These are phyloP conservation scores for Wickerhamomyces mucosus DNA, from an alignment of 805 yeast genomes.

Conservation along the genomic window DNA sequence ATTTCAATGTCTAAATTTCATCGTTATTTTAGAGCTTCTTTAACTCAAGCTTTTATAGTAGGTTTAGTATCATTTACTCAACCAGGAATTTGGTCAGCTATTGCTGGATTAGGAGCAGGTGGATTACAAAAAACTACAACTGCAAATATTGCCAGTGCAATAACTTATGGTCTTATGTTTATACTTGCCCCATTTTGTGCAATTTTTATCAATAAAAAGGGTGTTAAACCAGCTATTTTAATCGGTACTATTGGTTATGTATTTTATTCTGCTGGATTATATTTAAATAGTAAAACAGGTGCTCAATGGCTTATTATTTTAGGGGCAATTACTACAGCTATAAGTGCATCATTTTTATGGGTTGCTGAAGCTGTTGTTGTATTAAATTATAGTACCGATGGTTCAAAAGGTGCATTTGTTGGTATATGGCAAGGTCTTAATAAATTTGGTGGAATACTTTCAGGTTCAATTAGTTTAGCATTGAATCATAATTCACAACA, in stretches of 20 bases:
- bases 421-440: conserved; percentile 21
- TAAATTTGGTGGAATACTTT: conserved; percentile 19
- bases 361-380: conserved; percentile 20
- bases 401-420: conserved; percentile 17
- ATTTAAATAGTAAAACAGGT: conserved; percentile 19
- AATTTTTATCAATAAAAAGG: conserved; percentile 15
- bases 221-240: conserved; percentile 11
- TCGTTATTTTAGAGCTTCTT: too few species aligned
- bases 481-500: conserved; percentile 9
- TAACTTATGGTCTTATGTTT: conserved; percentile 17
- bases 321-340: conserved; percentile 19
- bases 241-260: conserved; percentile 20
- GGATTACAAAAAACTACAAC: conserved; percentile 13
- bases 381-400: conserved; percentile 15
- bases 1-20: too few species aligned
- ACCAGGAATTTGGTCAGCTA: conserved; percentile 18
- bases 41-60: conserved; percentile 13
- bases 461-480: conserved; percentile 16
- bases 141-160: conserved; percentile 12
- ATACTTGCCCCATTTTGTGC: conserved; percentile 15
- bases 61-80: conserved; percentile 18
- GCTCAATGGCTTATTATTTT: conserved; percentile 17
- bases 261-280: conserved; percentile 20
- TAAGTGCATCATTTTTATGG: conserved; percentile 21
- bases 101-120: conserved; percentile 19